Evolutionary conservation across 1,139 yeast species (phyloP), one percentile per base, ranked within the genome.

Genomic region (Dujonia santamariae): DNA sequence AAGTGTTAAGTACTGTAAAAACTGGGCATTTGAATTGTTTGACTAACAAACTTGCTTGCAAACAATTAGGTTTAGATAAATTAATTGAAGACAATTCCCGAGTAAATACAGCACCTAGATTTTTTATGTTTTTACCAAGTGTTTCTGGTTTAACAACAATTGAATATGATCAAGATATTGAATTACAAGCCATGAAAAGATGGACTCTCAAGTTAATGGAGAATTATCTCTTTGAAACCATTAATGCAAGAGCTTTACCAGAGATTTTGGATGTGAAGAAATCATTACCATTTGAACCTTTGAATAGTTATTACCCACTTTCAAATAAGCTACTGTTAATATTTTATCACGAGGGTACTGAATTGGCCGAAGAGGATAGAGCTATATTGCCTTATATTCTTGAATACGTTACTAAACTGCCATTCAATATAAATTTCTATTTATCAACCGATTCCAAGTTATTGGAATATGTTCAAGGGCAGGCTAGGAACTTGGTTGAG

Each of bases 21-120:
- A 57, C 76, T 0, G 82, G 74, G 7, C 86, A 78, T 53, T 61
- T 82, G 41, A 78, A 77, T 55, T 83, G 92, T 54, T 53, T 56
- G 20, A 53, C 70, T 14, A 67, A 78, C 44, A 57, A 64, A 3
- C 59, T 58, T 15, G 47, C 81, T 4, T 83, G 92, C 51, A 48
- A 57, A 23, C 59, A 68, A 34, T 51, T 83, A 27, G 80, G 79
- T 0, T 40, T 40, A 1, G 54, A 54, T 17, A 45, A 71, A 36
- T 39, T 50, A 2, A 34, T 48, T 11, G 39, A 44, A 0, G 39
- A 34, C 8, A 31, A 40, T 16, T 35, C 30, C 5, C 15, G 7
- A 8, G 17, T 14, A 8, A 37, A 40, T 21, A 38, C 49, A 14
- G 20, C 30, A 13, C 72, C 75, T 1, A 47, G 45, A 33, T 61